A percentile compares a stretch with the other conserved stretches of the same genome.
Evolutionary conservation across 1,284 basidiomycete genomes (phyloP).

Genomic region (Kwoniella shivajii): DNA sequence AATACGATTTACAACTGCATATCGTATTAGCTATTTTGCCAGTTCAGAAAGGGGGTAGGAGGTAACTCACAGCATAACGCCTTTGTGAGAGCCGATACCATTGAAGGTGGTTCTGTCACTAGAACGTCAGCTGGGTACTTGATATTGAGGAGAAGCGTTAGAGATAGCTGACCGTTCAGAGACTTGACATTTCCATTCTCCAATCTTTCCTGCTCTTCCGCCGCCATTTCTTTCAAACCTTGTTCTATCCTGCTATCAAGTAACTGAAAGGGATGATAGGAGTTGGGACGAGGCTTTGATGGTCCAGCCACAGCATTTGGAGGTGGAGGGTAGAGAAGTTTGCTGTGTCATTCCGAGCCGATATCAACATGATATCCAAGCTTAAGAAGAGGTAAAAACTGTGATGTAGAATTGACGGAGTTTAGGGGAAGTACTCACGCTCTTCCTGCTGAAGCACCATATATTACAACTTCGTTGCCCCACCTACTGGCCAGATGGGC

Average conservation of each 20-base stretch:
- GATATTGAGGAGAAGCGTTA: too few relatives aligned
- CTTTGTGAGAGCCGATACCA: slow-evolving; percentile 85
- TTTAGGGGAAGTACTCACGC: slow-evolving; percentile 35
- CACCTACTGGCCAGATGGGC: slow-evolving; percentile 86
- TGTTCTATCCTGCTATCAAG: slow-evolving; percentile 66
- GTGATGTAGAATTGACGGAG: background rate
- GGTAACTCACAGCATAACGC: slow-evolving; percentile 76
- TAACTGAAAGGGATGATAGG: slow-evolving; percentile 73
- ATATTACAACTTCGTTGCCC: slow-evolving; percentile 90
- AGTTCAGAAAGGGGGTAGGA: background rate
- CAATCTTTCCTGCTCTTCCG: slow-evolving; percentile 63
- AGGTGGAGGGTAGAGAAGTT: slow-evolving; percentile 39
- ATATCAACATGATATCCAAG: too few relatives aligned
- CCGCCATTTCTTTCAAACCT: slow-evolving; percentile 66
- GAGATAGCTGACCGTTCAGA: slow-evolving; percentile 43
- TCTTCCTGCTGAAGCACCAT: slow-evolving; percentile 81
- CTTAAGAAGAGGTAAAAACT: too few relatives aligned
- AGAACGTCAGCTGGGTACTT: background rate
- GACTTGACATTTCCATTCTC: slow-evolving; percentile 59
- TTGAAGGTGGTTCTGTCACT: slow-evolving; percentile 60
- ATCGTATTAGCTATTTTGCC: background rate
- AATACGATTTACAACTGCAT: slow-evolving; percentile 79
- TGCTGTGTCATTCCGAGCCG: too few relatives aligned
- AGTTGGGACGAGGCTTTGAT: slow-evolving; percentile 64
- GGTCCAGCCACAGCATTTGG: slow-evolving; percentile 50